Evolutionary conservation across 192 early-diverging fungal species (phyloP).

Genomic region (Linnemannia schmuckeri): DNA sequence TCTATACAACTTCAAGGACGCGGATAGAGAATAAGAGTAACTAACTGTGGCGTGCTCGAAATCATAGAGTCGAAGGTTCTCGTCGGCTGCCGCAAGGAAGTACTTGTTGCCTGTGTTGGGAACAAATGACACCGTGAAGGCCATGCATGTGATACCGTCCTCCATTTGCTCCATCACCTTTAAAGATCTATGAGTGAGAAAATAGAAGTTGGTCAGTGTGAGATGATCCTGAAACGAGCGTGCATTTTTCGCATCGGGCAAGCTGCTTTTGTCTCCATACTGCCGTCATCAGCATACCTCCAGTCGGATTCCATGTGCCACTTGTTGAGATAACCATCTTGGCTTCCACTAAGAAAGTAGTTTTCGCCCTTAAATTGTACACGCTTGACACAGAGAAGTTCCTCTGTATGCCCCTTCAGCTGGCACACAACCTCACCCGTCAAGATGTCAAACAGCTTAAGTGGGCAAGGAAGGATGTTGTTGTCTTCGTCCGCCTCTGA

Average conservation of each 20-base stretch:
- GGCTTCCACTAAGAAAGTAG: conserved; percentile 91
- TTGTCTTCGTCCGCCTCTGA: conserved; percentile 93
- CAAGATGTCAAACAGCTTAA: conserved; percentile 91
- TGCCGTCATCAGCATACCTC: conserved; percentile 62
- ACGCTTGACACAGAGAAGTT: conserved; percentile 86
- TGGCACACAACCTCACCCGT: conserved; percentile 85
- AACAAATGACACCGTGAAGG: conserved; percentile 94
- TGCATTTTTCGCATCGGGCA: neutral
- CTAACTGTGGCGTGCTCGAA: conserved; percentile 82
- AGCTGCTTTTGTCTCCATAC: neutral
- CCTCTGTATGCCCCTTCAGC: conserved; percentile 89
- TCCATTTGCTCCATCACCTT: conserved; percentile 75
- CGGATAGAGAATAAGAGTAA: neutral
- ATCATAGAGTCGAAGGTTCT: conserved; percentile 90
- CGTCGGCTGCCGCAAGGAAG: conserved; percentile 92
- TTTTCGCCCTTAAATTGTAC: conserved; percentile 83
- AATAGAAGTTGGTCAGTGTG: neutral
- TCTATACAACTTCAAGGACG: neutral
- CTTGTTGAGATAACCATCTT: conserved; percentile 94
- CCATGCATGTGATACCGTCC: conserved; percentile 95
- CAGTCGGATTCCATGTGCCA: conserved; percentile 90
- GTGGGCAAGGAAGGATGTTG: conserved; percentile 92
- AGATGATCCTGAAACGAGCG: neutral
- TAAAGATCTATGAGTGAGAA: conserved; percentile 59
- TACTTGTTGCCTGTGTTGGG: conserved; percentile 95